These are phyloP conservation scores for Metarhizium robertsii DNA, from an alignment of 2,329 filamentous ascomycete species.

Conservation along the genomic window DNA sequence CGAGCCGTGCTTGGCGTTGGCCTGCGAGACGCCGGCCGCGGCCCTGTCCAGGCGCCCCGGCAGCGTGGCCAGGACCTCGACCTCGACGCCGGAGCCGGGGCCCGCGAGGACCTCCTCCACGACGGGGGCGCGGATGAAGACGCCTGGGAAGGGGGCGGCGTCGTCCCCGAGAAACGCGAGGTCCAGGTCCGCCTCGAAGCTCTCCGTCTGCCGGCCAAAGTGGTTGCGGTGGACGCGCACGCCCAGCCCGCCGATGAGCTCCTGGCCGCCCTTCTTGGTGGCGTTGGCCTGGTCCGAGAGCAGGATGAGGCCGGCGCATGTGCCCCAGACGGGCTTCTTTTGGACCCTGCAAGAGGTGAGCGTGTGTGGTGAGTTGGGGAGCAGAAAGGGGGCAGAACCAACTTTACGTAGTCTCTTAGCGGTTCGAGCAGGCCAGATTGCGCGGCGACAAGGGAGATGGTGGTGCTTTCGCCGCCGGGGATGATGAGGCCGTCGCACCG, in stretches of 20 bases:
- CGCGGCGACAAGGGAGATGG: slow-evolving; percentile 80
- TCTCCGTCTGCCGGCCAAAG: slow-evolving; percentile 88
- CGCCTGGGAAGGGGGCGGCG: slow-evolving; percentile 53
- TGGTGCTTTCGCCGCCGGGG: slow-evolving; percentile 90
- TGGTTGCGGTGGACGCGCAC: slow-evolving; percentile 90
- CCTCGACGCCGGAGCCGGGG: slow-evolving; percentile 23
- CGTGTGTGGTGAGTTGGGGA: background rate
- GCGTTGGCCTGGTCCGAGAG: slow-evolving; percentile 81
- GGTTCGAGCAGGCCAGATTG: slow-evolving; percentile 76
- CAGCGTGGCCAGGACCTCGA: slow-evolving; percentile 44
- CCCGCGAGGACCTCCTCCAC: slow-evolving; percentile 79
- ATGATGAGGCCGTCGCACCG: slow-evolving; percentile 77
- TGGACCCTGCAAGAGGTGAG: slow-evolving; percentile 42
- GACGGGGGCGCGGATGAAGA: slow-evolving; percentile 92
- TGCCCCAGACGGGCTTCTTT: slow-evolving; percentile 85
- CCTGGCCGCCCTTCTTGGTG: slow-evolving; percentile 84
- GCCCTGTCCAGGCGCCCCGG: slow-evolving; percentile 30
- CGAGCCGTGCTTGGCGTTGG: slow-evolving; percentile 30
- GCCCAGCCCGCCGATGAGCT: slow-evolving; percentile 83
- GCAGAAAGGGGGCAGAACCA: slow-evolving; percentile 22
- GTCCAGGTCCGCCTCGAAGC: slow-evolving; percentile 68
- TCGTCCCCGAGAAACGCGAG: slow-evolving; percentile 55
- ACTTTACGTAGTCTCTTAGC: slow-evolving; percentile 86
- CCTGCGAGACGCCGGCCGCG: slow-evolving; percentile 27
- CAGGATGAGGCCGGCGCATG: slow-evolving; percentile 88